Base-by-base conservation (phyloP, 2,329 filamentous ascomycete genomes). In the Talaromyces sp. region DNA sequence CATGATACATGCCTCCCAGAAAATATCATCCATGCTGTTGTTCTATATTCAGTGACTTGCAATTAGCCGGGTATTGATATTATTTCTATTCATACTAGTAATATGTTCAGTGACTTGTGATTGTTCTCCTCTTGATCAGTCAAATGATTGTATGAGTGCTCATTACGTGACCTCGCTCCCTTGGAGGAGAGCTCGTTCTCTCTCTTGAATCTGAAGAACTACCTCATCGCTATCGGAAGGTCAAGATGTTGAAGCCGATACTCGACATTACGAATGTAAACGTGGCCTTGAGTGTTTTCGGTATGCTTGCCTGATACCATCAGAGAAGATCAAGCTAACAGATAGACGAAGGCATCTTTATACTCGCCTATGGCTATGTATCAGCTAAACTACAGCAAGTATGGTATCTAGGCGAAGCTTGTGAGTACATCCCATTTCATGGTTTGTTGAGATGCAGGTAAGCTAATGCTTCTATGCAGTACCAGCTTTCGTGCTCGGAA, bases 401-500 rank as follows among this genome's bases (percentile, higher is more conserved):
- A 67, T 78, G 76, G 76, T 78, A 78, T 58, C 70, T 79, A 3
- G 77, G 77, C 49, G 77, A 79, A 75, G 76, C 76, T n/a, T 70
- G 76, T 78, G 70, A 58, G 76, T 65, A 7, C 5, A 27, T 1
- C 11, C 22, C 10, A 1, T 49, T 53, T 29, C 11, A 22, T 19
- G 15, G 22, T 15, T 3, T 2, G 19, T 15, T n/a, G 67, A 70
- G 10, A 69, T 58, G 19, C 8, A 15, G 27, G 31, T 36, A 58
- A 38, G 36, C n/a, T 38, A 59, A 10, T 40, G 19, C 17, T 31
- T 34, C n/a, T 10, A 47, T n/a, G 8, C 5, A 87, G 84, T 88
- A 19, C 85, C 85, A 2, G 84, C 86, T 1, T 79, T 88, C 25
- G 19, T 84, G 8, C 68, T 86, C 31, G 86, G 86, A 2, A 80